phyloP scores from a whole-genome alignment of 2,329 filamentous ascomycete genomes.

The Epichloe bromicola region DNA sequence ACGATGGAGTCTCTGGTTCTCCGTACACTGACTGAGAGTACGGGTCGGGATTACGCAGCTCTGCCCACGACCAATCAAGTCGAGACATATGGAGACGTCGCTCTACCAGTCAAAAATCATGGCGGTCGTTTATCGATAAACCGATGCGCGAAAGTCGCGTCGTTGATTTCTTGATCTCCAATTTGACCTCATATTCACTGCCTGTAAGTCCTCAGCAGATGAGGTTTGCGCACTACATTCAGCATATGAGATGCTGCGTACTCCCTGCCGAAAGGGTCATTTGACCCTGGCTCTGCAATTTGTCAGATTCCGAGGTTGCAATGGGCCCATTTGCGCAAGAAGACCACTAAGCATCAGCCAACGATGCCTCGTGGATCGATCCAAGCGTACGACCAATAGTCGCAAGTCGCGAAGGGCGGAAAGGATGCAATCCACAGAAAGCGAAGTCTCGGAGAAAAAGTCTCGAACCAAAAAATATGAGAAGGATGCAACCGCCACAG shows the following conservation, averaged over 20 bases:
- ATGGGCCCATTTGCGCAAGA: neutral
- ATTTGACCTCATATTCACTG: neutral
- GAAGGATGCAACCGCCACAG: neutral
- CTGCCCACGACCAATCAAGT: neutral
- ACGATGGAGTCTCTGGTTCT: neutral
- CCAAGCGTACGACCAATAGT: neutral
- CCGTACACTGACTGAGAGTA: neutral
- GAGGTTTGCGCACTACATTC: neutral
- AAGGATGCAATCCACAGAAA: slow-evolving; percentile 9
- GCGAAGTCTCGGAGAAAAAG: neutral
- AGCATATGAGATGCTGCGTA: slow-evolving; percentile 18
- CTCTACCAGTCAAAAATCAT: neutral
- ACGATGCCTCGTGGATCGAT: neutral
- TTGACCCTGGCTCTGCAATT: slow-evolving; percentile 4
- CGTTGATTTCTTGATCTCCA: neutral
- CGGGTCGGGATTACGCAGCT: neutral
- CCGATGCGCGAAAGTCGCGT: neutral
- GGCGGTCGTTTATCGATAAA: slow-evolving; percentile 1
- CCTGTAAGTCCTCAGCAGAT: neutral
- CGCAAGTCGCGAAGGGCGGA: neutral
- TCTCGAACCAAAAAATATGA: neutral
- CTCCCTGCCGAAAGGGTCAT: slow-evolving; percentile 9
- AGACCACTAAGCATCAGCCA: slow-evolving; percentile 1
- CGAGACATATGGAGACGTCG: neutral
- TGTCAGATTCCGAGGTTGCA: neutral